These are phyloP conservation scores for Allium sativum DNA, from an alignment of 106 monocot species.

Conservation along the genomic window DNA sequence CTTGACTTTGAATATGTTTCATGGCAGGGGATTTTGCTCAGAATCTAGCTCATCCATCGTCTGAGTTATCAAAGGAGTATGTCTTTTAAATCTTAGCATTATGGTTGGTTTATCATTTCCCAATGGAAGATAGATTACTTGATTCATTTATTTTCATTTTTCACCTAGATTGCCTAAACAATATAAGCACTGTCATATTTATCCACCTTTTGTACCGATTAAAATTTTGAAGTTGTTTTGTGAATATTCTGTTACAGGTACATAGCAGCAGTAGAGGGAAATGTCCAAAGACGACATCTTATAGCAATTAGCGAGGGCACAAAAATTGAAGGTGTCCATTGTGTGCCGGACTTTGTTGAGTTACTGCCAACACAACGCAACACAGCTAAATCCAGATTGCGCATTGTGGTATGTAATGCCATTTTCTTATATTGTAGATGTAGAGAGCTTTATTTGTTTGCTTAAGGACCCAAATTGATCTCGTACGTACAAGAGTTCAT, in stretches of 20 bases:
- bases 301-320: conserved; percentile 82
- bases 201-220: too few species aligned
- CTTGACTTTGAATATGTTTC: conserved; percentile 1
- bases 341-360: conserved; percentile 81
- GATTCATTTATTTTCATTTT: too few species aligned
- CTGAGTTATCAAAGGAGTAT: conserved; percentile 88
- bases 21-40: conserved; percentile 87
- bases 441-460: not conserved
- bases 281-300: conserved; percentile 60
- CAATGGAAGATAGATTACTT: not conserved
- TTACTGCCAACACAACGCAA: conserved; percentile 59
- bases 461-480: not conserved
- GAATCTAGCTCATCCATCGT: conserved; percentile 82
- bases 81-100: conserved; percentile 5
- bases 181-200: too few species aligned
- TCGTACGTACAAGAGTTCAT: too few species aligned
- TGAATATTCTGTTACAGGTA: conserved; percentile 36
- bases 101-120: not conserved
- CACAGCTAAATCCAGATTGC: conserved; percentile 46
- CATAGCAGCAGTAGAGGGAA: conserved; percentile 66
- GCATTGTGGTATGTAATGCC: conserved; percentile 58
- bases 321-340: conserved; percentile 67
- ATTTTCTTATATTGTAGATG: not conserved
- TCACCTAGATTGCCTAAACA: too few species aligned
- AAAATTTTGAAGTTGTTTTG: too few species aligned